Evolutionary conservation across 2,329 filamentous ascomycete genomes (phyloP), one percentile per base, ranked within the genome.

Genomic region (Fusarium lyarnte): DNA sequence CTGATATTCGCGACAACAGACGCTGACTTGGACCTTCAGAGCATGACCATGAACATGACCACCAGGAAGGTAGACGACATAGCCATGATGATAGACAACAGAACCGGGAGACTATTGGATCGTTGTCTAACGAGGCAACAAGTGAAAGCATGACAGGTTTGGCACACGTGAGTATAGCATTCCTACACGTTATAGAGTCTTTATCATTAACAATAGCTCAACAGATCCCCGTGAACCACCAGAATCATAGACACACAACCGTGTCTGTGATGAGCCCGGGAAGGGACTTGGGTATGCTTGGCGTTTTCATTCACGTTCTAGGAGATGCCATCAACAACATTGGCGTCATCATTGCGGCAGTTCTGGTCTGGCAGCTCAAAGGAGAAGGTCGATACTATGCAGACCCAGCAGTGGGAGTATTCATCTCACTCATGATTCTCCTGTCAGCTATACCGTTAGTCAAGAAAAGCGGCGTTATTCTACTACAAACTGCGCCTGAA

Each of bases 281-380:
- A 2, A 85, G 84, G 63, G 90, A 94, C 77, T 83, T 94, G n/a
- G 91, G 90, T 16, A 91, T 93, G 84, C 82, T 92, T 69, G 92
- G 90, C 3, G 91, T 93, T 2, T 77, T 94, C 16, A 81, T 93
- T 19, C 93, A 95, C 75, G 87, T 94, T 31, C 76, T 93, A 6
- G 90, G 92, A 36, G 93, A 95, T 76, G 91, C 91, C 9, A 85
- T 92, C 70, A 94, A 94, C 82, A 95, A 95, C 74, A 79, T 94
- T 16, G 92, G 92, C 14, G 92, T 95, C 66, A 93, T 94, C 53
- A 83, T 91, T 39, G 88, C 92, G 2, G 91, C 91, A 0, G 76
- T 91, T 5, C 84, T 93, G 36, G 92, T 94, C 78, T 94, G 91
- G 92, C 84, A 90, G 63, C 84, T 87, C 1, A 78, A 85, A 35